Evolutionary conservation across 441 rosid genomes (phyloP).

Genomic region (Croton laevigatus): DNA sequence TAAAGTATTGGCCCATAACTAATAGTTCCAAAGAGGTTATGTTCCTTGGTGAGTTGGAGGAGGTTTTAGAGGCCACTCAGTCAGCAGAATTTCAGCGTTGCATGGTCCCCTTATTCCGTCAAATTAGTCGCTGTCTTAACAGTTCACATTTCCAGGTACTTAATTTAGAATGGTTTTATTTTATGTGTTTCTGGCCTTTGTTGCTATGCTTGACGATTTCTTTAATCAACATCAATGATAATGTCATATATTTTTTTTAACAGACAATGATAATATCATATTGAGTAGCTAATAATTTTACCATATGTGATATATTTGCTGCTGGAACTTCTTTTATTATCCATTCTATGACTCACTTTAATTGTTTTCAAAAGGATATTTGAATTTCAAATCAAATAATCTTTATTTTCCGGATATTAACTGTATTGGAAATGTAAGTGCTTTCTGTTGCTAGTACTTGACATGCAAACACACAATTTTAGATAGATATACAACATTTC

Average conservation of each 20-base stretch:
- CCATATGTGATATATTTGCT: background rate
- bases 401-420: background rate
- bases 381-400: background rate
- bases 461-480: background rate
- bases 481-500: background rate
- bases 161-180: slow-evolving; percentile 7
- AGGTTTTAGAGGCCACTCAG: slow-evolving; percentile 83
- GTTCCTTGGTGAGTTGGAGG: slow-evolving; percentile 91
- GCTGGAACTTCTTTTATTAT: background rate
- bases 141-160: slow-evolving; percentile 86
- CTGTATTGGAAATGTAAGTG: background rate
- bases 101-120: slow-evolving; percentile 75
- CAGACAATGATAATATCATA: background rate
- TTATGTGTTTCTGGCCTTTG: background rate
- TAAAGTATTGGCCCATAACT: slow-evolving; percentile 82
- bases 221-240: background rate
- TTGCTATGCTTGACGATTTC: background rate
- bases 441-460: background rate
- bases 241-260: background rate
- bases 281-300: background rate
- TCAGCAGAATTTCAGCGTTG: slow-evolving; percentile 80
- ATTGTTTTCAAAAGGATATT: background rate
- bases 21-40: slow-evolving; percentile 72
- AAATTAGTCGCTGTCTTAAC: slow-evolving; percentile 65
- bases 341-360: background rate